Base-by-base conservation (phyloP, 2,329 filamentous ascomycete genomes). In the Bimuria novae-zelandiae region DNA sequence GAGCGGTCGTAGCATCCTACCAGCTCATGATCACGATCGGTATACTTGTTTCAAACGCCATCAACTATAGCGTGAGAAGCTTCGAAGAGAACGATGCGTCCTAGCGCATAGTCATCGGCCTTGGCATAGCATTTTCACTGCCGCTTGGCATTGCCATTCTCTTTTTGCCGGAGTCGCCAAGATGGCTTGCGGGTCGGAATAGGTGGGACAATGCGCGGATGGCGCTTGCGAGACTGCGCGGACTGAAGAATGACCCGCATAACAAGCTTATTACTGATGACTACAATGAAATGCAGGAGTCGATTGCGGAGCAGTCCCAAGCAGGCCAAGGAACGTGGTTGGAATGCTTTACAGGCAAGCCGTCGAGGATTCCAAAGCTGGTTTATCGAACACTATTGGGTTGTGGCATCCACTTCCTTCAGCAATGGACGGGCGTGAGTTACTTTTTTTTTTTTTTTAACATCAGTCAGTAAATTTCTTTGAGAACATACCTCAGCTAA, bases 1-100 rank as follows among this genome's bases (percentile, higher is more conserved):
- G 85, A 60, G 81, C 83, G 29, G 81, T 88, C 37, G 82, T 88
- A n/a, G 71, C 75, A 12, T 75, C 71, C 4, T 77, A 77, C 61
- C 75, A 77, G 59, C 71, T 77, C n/a, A 76, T 77, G 69, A 75
- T 77, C 49, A 77, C 75, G 8, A 69, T 77, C 33, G 75, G 75
- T 52, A 77, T 77, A 54, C 54, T 71, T 8, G 61, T 71, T 22
- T 64, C 65, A 5, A 69, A 71, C 49, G 60, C 60, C 12, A 69
- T 71, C 56, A 71, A 71, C 44, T 64, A 51, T 48, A 81, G 79
- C 37, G 76, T 81, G 17, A 62, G 65, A 10, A 53, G 52, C 8
- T 77, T 81, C 59, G 52, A 80, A 39, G 63, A 75, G 3, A 68
- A 68, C 0, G 70, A 76, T 36, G 66, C 68, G 14, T 64, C 66